These are phyloP conservation scores for Populus davidiana DNA, from an alignment of 345 rosid genomes.

Conservation along the genomic window DNA sequence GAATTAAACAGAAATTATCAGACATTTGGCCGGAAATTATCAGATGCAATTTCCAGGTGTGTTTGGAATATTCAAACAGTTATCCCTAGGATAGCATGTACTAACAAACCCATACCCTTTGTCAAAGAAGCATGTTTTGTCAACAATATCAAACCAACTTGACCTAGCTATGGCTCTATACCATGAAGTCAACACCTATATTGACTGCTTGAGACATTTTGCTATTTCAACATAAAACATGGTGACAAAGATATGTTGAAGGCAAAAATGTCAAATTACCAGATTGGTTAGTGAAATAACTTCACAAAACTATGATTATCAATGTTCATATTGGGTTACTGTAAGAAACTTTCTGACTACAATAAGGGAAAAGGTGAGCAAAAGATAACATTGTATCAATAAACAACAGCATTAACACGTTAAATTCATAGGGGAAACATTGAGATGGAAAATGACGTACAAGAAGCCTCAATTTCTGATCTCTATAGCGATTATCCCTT, in stretches of 20 bases:
- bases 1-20: no score
- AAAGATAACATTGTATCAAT: background rate
- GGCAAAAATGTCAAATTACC: background rate
- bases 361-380: background rate
- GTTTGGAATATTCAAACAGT: no score
- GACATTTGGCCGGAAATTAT: no score
- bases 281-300: background rate
- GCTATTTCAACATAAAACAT: background rate
- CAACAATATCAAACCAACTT: no score
- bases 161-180: no score
- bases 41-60: no score
- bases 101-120: no score
- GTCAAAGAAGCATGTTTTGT: no score
- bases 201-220: background rate
- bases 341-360: no score
- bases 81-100: no score
- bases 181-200: background rate
- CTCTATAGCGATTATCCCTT: slow-evolving; percentile 79
- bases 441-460: slow-evolving; percentile 26
- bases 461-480: slow-evolving; percentile 87
- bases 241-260: background rate
- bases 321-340: background rate
- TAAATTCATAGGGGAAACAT: background rate
- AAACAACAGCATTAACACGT: background rate
- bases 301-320: background rate